phyloP scores from a whole-genome alignment of 495 filamentous ascomycete species.

The Penicillium mononematosum region DNA sequence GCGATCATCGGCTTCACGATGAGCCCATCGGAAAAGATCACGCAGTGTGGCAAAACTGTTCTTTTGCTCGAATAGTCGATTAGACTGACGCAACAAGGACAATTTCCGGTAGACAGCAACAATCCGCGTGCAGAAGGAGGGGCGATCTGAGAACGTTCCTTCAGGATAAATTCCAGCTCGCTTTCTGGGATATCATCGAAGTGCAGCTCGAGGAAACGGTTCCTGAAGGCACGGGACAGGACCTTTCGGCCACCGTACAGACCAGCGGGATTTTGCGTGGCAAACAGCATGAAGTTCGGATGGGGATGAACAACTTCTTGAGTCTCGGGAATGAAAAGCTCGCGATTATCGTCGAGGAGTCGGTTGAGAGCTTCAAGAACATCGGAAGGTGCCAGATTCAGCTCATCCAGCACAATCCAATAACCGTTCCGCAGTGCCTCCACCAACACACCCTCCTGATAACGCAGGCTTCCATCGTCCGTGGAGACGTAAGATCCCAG shows the following conservation, averaged over 20 bases:
- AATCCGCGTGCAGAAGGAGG: slow-evolving; percentile 86
- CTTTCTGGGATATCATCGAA: slow-evolving; percentile 97
- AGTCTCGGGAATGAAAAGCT: slow-evolving; percentile 94
- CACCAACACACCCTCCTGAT: slow-evolving; percentile 93
- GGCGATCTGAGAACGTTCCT: slow-evolving; percentile 81
- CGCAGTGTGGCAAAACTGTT: slow-evolving; percentile 95
- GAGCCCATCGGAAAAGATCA: slow-evolving; percentile 97
- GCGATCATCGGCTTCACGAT: slow-evolving; percentile 76
- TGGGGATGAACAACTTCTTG: slow-evolving; percentile 91
- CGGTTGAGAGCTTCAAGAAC: slow-evolving; percentile 94
- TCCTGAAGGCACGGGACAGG: slow-evolving; percentile 90
- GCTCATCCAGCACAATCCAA: slow-evolving; percentile 97
- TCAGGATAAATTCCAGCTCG: slow-evolving; percentile 89
- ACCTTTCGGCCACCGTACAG: slow-evolving; percentile 93
- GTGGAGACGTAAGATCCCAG: slow-evolving; percentile 90
- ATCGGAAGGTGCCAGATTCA: slow-evolving; percentile 95
- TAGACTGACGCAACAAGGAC: slow-evolving; percentile 82
- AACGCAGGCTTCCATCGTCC: slow-evolving; percentile 76
- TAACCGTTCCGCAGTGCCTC: slow-evolving; percentile 88
- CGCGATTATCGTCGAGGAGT: slow-evolving; percentile 94
- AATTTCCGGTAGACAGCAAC: slow-evolving; percentile 93
- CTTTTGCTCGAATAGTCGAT: slow-evolving; percentile 91
- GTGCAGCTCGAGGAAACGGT: slow-evolving; percentile 94
- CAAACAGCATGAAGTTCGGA: slow-evolving; percentile 95
- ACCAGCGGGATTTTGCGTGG: slow-evolving; percentile 97